phyloP scores from a whole-genome alignment of 345 rosid genomes.

The Gossypium ekmanianum region DNA sequence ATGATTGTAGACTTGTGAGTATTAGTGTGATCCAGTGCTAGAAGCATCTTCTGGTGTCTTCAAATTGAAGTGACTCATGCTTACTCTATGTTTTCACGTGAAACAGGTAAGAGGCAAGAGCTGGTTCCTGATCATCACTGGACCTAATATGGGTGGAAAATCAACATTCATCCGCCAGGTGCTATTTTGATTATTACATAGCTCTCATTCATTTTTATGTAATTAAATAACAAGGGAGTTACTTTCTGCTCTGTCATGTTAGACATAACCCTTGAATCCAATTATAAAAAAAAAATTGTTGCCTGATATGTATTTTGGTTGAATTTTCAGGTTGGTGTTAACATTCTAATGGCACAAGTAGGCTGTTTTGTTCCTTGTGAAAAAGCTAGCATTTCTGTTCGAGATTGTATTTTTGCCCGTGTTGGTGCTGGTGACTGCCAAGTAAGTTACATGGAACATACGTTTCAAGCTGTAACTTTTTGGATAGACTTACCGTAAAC shows the following conservation, averaged over 20 bases:
- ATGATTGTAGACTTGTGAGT: conserved; percentile 91
- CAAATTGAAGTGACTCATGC: conserved; percentile 17
- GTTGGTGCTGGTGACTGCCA: conserved; percentile 99
- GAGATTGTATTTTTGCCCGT: conserved; percentile 97
- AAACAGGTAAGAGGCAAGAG: conserved; percentile 78
- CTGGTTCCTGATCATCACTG: conserved; percentile 98
- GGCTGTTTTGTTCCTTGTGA: conserved; percentile 96
- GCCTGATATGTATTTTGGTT: conserved; percentile 13
- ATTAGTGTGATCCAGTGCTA: conserved; percentile 5
- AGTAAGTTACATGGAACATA: conserved; percentile 47
- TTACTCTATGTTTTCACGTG: conserved; percentile 23
- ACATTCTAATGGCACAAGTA: conserved; percentile 95
- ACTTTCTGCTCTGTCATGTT: conserved; percentile 1
- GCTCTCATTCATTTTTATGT: neutral
- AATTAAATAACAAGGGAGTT: neutral
- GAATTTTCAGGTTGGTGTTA: conserved; percentile 73
- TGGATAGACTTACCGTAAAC: neutral
- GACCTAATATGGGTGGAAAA: conserved; percentile 99
- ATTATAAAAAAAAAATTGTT: neutral
- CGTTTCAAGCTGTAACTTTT: conserved; percentile 7
- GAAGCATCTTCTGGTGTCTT: conserved; percentile 22
- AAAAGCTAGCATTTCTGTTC: conserved; percentile 79
- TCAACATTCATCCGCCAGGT: conserved; percentile 98
- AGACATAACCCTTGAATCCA: neutral
- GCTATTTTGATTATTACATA: conserved; percentile 1